Conservation (phyloP, 768 basidiomycete genomes). For the Lactifluus pinguis region DNA sequence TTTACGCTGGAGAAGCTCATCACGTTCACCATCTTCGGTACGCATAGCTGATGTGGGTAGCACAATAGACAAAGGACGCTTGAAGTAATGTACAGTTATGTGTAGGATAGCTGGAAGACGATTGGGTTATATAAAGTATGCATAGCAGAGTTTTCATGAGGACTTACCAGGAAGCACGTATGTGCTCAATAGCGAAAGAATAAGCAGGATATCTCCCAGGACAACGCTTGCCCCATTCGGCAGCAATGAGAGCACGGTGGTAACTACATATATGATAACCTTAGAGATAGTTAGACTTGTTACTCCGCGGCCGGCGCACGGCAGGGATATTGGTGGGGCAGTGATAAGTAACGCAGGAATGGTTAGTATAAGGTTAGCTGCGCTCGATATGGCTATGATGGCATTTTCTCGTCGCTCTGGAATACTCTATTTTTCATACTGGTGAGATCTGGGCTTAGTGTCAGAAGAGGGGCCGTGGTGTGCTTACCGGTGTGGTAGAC, state of each 20-base stretch:
- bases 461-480: constrained; percentile 6
- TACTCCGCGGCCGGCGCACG: constrained; percentile 32
- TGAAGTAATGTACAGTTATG: constrained; percentile 76
- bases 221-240: constrained; percentile 32
- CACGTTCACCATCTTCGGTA: constrained; percentile 24
- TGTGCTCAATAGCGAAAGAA: constrained; percentile 44
- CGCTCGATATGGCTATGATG: constrained; percentile 36
- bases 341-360: constrained; percentile 53
- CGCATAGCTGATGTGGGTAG: constrained; percentile 35
- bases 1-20: constrained; percentile 78
- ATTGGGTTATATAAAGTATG: not conserved
- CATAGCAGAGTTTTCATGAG: not conserved
- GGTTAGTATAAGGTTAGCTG: constrained; percentile 45
- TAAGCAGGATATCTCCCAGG: constrained; percentile 40
- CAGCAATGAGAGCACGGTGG: constrained; percentile 39
- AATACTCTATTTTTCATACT: constrained; percentile 22
- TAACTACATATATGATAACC: constrained; percentile 32
- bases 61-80: constrained; percentile 75
- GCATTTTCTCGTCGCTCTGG: constrained; percentile 25
- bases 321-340: constrained; percentile 42
- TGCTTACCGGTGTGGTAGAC: constrained; percentile 33
- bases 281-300: constrained; percentile 41
- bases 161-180: constrained; percentile 53
- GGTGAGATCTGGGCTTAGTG: not conserved
- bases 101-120: constrained; percentile 52